Conservation (phyloP, 2,329 filamentous ascomycete species). For the Metarhizium rileyi region DNA sequence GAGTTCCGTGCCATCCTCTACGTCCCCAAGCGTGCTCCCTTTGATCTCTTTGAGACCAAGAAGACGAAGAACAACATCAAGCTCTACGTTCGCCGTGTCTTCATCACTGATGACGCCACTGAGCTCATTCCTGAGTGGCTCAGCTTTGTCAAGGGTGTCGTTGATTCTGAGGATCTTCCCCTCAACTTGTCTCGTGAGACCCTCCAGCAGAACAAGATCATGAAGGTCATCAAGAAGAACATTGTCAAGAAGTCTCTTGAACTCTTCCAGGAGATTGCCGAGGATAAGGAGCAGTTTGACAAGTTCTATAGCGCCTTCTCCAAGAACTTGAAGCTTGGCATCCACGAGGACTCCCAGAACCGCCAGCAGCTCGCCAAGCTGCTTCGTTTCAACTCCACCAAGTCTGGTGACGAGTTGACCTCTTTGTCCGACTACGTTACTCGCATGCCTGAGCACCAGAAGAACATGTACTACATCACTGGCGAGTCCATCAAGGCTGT, state of each 20-base stretch:
- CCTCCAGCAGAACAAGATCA: conserved; percentile 99
- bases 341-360: conserved; percentile 99
- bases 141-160: conserved; percentile 99
- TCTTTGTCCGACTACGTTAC: conserved; percentile 97
- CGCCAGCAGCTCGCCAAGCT: conserved; percentile 88
- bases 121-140: conserved; percentile 99
- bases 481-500: conserved; percentile 99
- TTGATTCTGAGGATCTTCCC: conserved; percentile 98
- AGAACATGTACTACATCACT: conserved; percentile 99
- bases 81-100: conserved; percentile 98
- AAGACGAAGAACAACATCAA: conserved; percentile 99
- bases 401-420: conserved; percentile 91
- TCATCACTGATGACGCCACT: conserved; percentile 99
- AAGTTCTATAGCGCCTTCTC: conserved; percentile 99
- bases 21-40: conserved; percentile 98
- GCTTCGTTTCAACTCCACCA: conserved; percentile 97
- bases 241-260: conserved; percentile 99
- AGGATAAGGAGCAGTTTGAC: conserved; percentile 99
- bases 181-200: conserved; percentile 99
- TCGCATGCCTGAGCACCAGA: conserved; percentile 99
- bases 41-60: conserved; percentile 99
- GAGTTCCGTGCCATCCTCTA: conserved; percentile 99
- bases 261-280: conserved; percentile 97
- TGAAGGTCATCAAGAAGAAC: conserved; percentile 99
- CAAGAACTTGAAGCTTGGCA: conserved; percentile 99